Base-by-base conservation (phyloP, 2,329 filamentous ascomycete genomes). In the Aureobasidium leucospermi region DNA sequence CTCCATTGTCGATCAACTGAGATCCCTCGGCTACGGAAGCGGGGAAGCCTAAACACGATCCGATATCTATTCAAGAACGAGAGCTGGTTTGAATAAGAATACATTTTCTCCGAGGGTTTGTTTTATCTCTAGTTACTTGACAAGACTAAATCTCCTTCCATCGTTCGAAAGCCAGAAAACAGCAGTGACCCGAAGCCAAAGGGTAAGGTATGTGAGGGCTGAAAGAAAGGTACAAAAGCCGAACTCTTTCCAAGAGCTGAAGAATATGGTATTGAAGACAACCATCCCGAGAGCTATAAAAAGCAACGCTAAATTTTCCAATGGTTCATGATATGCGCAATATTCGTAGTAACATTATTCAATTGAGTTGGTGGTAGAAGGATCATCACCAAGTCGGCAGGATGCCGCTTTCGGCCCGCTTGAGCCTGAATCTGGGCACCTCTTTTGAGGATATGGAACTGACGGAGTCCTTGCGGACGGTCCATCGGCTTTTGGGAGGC, bases 271-370 rank as follows among this genome's bases (percentile, higher is more conserved):
- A 46, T 57, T 32, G 31, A 29, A 16, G 31, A 11, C 48, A 29
- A 52, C 48, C 48, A 28, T 45, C 42, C 41, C 52, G 41, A 45
- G n/a, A 36, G 34, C 23, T 36, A 38, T 32, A 57, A 57, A 46
- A 52, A 29, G 32, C 41, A 45, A 46, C 52, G 52, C 52, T 46
- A 57, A 57, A 16, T 57, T 57, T 52, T 52, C 48, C 41, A 34
- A 36, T 23, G 23, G 23, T 46, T 57, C 52, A 46, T 57, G 41
- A 57, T 42, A 57, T 57, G 52, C 41, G 32, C 19, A 29, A 51
- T 7, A 23, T 32, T 57, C 52, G 52, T 57, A 46, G 29, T 36
- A 55, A 55, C 51, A 43, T 55, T 55, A 55, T 34, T 39, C 10
- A 10, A 13, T n/a, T 43, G 34, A n/a, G 15, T 29, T 28, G 16